Evolutionary conservation across 2,329 filamentous ascomycete species (phyloP).

Genomic region (Diaporthe vaccinii): DNA sequence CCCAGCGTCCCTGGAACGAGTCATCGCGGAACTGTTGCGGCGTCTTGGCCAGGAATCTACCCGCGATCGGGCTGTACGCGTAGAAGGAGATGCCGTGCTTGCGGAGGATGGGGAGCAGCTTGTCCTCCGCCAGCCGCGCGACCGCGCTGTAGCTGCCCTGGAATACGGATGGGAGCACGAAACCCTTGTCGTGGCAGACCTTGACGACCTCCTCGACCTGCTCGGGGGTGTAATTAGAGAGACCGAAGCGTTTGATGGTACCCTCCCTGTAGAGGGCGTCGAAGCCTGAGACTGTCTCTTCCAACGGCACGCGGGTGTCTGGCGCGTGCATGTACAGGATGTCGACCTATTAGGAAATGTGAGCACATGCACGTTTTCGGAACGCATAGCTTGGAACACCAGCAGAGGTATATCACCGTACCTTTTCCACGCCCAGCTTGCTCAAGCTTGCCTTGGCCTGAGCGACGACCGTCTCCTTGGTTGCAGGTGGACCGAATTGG

Average conservation of each 20-base stretch:
- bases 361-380: not conserved
- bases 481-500: conserved; percentile 14
- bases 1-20: conserved; percentile 58
- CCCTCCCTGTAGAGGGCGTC: conserved; percentile 71
- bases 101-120: conserved; percentile 58
- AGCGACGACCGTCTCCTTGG: conserved; percentile 40
- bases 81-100: conserved; percentile 55
- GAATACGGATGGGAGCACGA: conserved; percentile 58
- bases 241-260: conserved; percentile 56
- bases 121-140: conserved; percentile 53
- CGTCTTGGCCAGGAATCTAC: conserved; percentile 69
- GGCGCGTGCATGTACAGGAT: conserved; percentile 65
- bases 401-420: not conserved
- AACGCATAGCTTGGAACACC: not conserved
- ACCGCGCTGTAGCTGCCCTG: conserved; percentile 58
- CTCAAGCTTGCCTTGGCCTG: conserved; percentile 43
- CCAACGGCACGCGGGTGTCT: conserved; percentile 65
- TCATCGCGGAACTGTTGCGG: conserved; percentile 44
- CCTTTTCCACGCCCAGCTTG: conserved; percentile 41
- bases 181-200: conserved; percentile 53
- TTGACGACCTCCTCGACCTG: conserved; percentile 54
- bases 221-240: conserved; percentile 58
- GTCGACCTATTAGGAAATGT: conserved; percentile 32
- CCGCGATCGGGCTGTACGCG: conserved; percentile 66
- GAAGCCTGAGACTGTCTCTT: conserved; percentile 72